Percentiles rank a stretch among this genome's conserved stretches.
These are phyloP conservation scores for Colletotrichum endophyticum DNA, from an alignment of 2,329 filamentous ascomycete species.

Conservation along the genomic window DNA sequence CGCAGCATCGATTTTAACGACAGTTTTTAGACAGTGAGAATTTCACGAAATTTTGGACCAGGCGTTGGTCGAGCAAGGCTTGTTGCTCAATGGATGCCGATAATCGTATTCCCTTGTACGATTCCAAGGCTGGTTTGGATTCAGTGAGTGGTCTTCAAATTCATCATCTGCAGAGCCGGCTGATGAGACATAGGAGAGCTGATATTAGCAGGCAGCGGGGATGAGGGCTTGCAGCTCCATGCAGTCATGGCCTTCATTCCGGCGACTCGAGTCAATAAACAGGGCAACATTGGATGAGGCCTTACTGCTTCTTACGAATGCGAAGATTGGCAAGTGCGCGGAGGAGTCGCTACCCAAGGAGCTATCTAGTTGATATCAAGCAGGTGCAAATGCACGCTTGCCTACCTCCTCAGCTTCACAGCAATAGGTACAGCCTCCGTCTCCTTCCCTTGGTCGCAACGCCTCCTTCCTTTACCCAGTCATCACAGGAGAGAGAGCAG, in stretches of 20 bases:
- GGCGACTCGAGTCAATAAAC: background rate
- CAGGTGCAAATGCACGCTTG: background rate
- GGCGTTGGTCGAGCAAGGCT: fast-evolving
- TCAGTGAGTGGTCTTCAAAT: fast-evolving
- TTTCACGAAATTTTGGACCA: background rate
- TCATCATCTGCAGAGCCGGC: background rate
- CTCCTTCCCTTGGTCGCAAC: background rate
- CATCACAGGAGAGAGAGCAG: background rate
- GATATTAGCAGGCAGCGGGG: fast-evolving
- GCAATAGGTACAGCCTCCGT: background rate
- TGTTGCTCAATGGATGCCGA: background rate
- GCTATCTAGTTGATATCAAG: background rate
- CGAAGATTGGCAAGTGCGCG: background rate
- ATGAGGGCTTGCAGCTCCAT: background rate
- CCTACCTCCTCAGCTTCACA: background rate
- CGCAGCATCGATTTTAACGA: background rate
- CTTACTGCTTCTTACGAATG: background rate
- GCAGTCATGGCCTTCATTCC: background rate
- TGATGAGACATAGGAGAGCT: background rate
- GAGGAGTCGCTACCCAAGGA: background rate
- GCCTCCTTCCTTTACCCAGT: background rate
- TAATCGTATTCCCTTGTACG: background rate
- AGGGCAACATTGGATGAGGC: background rate
- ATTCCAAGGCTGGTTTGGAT: background rate
- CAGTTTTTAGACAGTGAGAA: background rate